Conservation (phyloP, 2,329 filamentous ascomycete genomes). For the Stagonosporopsis rhizophila region DNA sequence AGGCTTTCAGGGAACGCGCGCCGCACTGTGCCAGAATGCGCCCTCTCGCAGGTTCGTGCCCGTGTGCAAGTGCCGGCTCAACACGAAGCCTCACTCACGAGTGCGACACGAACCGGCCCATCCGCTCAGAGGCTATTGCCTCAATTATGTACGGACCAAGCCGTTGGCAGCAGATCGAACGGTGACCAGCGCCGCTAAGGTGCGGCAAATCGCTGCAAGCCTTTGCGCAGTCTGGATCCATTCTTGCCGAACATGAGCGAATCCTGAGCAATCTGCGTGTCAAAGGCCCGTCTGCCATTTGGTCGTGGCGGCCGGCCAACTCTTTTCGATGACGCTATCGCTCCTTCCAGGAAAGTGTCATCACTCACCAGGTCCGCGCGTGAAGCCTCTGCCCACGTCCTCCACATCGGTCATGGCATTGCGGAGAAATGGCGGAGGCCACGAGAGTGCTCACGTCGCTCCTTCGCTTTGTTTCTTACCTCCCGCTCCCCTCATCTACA, state of each 20-base stretch:
- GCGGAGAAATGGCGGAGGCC: conserved; percentile 40
- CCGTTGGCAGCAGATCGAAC: neutral
- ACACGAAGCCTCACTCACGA: conserved; percentile 1
- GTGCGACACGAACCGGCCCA: neutral
- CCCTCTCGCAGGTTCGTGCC: neutral
- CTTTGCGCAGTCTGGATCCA: conserved; percentile 17
- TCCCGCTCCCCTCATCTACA: conserved; percentile 6
- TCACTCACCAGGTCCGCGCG: conserved; percentile 23
- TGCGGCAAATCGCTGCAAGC: conserved; percentile 15
- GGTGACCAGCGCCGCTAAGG: conserved; percentile 8
- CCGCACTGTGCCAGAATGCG: neutral
- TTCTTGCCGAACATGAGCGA: conserved; percentile 18
- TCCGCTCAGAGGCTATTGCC: neutral
- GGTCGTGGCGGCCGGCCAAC: conserved; percentile 22
- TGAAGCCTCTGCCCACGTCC: conserved; percentile 29
- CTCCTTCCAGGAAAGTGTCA: conserved; percentile 25
- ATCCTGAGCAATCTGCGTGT: conserved; percentile 19
- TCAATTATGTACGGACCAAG: conserved; percentile 1
- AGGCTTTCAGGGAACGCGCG: neutral
- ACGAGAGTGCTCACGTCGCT: conserved; percentile 26
- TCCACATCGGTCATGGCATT: conserved; percentile 38
- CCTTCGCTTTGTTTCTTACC: conserved; percentile 16
- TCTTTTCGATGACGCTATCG: conserved; percentile 22
- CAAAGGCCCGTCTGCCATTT: conserved; percentile 17
- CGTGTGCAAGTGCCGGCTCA: neutral